Base-by-base conservation (phyloP, 352 stramenopile genomes). In the Globisporangium perplexum region DNA sequence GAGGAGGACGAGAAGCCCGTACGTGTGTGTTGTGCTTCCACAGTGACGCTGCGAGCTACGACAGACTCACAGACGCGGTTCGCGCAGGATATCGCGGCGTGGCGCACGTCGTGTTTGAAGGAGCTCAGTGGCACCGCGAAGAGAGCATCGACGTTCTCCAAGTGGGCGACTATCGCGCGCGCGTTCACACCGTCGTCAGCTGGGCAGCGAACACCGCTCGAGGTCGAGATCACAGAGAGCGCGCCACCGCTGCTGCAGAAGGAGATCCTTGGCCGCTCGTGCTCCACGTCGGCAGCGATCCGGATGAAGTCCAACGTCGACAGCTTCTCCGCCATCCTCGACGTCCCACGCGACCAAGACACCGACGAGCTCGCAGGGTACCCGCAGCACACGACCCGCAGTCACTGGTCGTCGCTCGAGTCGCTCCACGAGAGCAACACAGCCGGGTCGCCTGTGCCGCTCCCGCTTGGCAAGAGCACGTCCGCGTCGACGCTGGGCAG, bases 231-330 rank as follows among this genome's bases (percentile, higher is more conserved):
- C 22, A 62, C 74, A 14, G 57, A 67, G 22, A 59, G 41, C 14
- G 12, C 24, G 15, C 57, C 22, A 38, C 50, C 36, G 22, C 50
- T 54, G 35, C 50, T 11, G 42, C 66, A 20, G n/a, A 63, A 26
- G 45, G 69, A 28, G 33, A 39, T 35, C 46, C 41, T 24, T 12
- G 63, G 36, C 42, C 50, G 41, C n/a, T 47, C 44, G 49, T 44
- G 42, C 10, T 47, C 45, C 18, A 8, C 20, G 20, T 39, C 48
- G 10, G 55, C 28, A 7, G 30, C 26, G 24, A 30, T 70, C 46
- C 57, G 60, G 31, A 60, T 67, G 53, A 78, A 78, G 46, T 69
- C 68, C 0, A 81, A 74, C n/a, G 47, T 81, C 12, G 68, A 81
- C 42, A 74, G 53, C 7, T 83, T 83, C 43, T 72, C 71, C 1